Evolutionary conservation across 1,284 basidiomycete species (phyloP).

Genomic region (Ceratobasidium papillatum): DNA sequence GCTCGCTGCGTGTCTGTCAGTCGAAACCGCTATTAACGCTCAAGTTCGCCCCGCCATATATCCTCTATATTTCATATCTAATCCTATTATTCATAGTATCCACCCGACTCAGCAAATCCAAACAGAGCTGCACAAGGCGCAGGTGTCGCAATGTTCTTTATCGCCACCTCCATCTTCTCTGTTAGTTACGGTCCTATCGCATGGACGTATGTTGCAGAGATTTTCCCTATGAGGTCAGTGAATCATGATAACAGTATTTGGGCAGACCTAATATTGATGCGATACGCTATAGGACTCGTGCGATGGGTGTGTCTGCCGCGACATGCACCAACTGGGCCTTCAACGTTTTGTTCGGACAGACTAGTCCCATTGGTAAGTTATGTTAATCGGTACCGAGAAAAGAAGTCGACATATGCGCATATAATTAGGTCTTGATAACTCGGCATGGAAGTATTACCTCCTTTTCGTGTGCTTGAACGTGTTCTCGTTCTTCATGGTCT

Average conservation of each 20-base stretch:
- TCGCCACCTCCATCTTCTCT: constrained; percentile 66
- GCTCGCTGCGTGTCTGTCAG: constrained; percentile 29
- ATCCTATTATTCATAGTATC: constrained; percentile 8
- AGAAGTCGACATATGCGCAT: background rate
- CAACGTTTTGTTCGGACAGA: constrained; percentile 36
- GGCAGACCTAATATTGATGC: background rate
- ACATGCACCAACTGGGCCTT: constrained; percentile 34
- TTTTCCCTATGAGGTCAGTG: constrained; percentile 31
- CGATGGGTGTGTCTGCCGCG: constrained; percentile 31
- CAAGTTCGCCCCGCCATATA: background rate
- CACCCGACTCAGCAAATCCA: constrained; percentile 24
- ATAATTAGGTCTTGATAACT: constrained; percentile 19
- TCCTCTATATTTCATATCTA: background rate
- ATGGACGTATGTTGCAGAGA: constrained; percentile 39
- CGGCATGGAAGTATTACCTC: constrained; percentile 30
- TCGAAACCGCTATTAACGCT: constrained; percentile 32
- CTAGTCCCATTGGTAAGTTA: constrained; percentile 27
- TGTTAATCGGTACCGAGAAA: background rate
- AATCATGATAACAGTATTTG: background rate
- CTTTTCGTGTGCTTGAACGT: constrained; percentile 34
- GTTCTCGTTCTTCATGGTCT: constrained; percentile 31
- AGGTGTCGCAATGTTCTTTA: constrained; percentile 65
- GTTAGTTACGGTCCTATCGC: constrained; percentile 35
- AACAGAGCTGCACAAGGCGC: constrained; percentile 30
- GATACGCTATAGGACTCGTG: constrained; percentile 2